Conservation (phyloP, 805 yeast genomes). For the Kregervanrija pseudodelftensis region DNA sequence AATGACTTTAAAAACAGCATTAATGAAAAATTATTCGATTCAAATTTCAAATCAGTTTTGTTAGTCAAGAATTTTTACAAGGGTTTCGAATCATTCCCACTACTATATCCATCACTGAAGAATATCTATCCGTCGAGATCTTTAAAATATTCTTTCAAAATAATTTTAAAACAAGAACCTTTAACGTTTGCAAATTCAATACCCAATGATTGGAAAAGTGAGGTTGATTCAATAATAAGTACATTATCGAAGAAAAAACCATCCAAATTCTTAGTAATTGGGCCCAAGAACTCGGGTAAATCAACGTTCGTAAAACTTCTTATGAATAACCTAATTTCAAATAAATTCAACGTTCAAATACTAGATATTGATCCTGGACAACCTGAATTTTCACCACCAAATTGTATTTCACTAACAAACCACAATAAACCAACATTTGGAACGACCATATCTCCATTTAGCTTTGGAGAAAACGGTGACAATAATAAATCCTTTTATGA, state of each 20-base stretch:
- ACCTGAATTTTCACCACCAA: slow-evolving; percentile 70
- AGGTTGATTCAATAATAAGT: slow-evolving; percentile 10
- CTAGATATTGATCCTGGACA: slow-evolving; percentile 89
- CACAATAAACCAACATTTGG: slow-evolving; percentile 33
- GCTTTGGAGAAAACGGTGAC: slow-evolving; percentile 19
- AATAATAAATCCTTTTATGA: slow-evolving; percentile 15
- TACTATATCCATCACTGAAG: slow-evolving; percentile 38
- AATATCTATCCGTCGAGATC: slow-evolving; percentile 28
- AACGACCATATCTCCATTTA: slow-evolving; percentile 20
- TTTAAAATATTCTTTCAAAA: slow-evolving; percentile 31
- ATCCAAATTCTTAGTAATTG: slow-evolving; percentile 38
- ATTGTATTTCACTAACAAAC: slow-evolving; percentile 50
- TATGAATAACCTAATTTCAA: slow-evolving; percentile 38
- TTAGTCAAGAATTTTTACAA: slow-evolving; percentile 30
- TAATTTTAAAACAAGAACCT: slow-evolving; percentile 19
- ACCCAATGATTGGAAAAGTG: slow-evolving; percentile 20
- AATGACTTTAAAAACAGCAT: slow-evolving; percentile 21
- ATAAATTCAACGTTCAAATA: slow-evolving; percentile 31
- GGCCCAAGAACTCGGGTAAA: slow-evolving; percentile 76
- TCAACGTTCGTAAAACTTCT: slow-evolving; percentile 59
- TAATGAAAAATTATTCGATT: slow-evolving; percentile 31
- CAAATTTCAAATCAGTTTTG: slow-evolving; percentile 37
- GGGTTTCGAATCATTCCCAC: slow-evolving; percentile 40
- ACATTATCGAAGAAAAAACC: slow-evolving; percentile 6
- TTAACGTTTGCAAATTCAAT: slow-evolving; percentile 25